Conservation (phyloP, 1,284 basidiomycete genomes). For the Cryptococcus hybrid region DNA sequence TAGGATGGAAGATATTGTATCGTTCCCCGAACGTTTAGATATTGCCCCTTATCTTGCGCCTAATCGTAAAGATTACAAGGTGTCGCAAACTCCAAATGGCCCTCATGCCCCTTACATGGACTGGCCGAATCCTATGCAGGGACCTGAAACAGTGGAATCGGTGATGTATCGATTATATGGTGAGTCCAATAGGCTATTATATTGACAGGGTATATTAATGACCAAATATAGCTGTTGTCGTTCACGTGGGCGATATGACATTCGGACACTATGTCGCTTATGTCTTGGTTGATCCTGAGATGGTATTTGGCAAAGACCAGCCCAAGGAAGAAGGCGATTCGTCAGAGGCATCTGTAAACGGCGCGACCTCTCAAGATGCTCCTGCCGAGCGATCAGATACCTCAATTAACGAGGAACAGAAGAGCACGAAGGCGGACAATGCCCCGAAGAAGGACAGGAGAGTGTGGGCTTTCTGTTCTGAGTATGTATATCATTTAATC, state of each 20-base stretch:
- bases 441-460: conserved; percentile 49
- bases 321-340: not conserved
- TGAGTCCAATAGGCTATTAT: conserved; percentile 13
- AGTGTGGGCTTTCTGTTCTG: conserved; percentile 86
- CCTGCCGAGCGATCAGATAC: not conserved
- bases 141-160: conserved; percentile 33
- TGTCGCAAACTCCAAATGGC: conserved; percentile 31
- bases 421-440: conserved; percentile 6
- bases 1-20: conserved; percentile 71
- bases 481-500: conserved; percentile 26
- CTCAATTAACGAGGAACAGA: not conserved
- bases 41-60: conserved; percentile 80
- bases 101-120: conserved; percentile 46
- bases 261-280: conserved; percentile 84
- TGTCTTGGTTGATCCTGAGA: conserved; percentile 43
- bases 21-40: conserved; percentile 83
- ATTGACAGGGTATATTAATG: not conserved
- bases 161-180: conserved; percentile 48
- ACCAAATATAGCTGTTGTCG: conserved; percentile 65
- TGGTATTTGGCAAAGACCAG: conserved; percentile 21
- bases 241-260: conserved; percentile 83
- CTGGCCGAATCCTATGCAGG: conserved; percentile 43
- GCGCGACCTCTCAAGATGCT: too few species aligned
- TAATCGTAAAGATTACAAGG: conserved; percentile 51
- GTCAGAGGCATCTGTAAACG: not conserved